phyloP scores from a whole-genome alignment of 2,329 filamentous ascomycete genomes.

The Penicillium sp. region DNA sequence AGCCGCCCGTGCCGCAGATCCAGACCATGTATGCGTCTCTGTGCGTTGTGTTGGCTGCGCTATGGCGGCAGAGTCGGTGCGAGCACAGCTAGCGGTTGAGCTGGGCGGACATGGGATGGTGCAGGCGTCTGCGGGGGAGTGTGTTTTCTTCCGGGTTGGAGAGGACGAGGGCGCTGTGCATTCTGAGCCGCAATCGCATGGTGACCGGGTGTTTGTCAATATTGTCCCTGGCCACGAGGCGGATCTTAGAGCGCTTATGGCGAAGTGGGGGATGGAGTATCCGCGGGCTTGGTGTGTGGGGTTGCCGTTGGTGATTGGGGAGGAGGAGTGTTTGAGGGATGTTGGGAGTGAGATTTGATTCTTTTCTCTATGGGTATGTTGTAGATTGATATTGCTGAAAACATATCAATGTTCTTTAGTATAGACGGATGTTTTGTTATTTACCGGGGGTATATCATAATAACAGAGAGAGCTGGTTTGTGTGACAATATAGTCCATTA shows the following conservation, averaged over 20 bases:
- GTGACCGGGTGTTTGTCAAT: constrained; percentile 38
- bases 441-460: background rate
- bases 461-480: background rate
- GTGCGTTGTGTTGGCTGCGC: constrained; percentile 48
- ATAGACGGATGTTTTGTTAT: background rate
- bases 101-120: background rate
- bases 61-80: constrained; percentile 35
- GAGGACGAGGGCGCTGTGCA: constrained; percentile 33
- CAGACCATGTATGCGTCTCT: constrained; percentile 42
- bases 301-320: constrained; percentile 12
- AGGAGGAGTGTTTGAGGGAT: constrained; percentile 13
- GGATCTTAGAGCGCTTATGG: constrained; percentile 31
- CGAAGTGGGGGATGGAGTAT: constrained; percentile 33
- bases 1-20: constrained; percentile 19
- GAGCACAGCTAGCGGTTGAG: background rate
- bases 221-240: constrained; percentile 34
- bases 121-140: constrained; percentile 30
- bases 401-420: background rate
- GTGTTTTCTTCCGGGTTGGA: constrained; percentile 46
- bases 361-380: background rate
- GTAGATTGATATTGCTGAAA: background rate
- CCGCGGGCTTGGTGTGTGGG: constrained; percentile 25
- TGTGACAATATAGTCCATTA: background rate
- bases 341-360: constrained; percentile 7
- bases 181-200: constrained; percentile 28